A percentile compares a stretch with the other conserved stretches of the same genome.
phyloP scores from a whole-genome alignment of 805 yeast genomes.

The Starmerella apis region DNA sequence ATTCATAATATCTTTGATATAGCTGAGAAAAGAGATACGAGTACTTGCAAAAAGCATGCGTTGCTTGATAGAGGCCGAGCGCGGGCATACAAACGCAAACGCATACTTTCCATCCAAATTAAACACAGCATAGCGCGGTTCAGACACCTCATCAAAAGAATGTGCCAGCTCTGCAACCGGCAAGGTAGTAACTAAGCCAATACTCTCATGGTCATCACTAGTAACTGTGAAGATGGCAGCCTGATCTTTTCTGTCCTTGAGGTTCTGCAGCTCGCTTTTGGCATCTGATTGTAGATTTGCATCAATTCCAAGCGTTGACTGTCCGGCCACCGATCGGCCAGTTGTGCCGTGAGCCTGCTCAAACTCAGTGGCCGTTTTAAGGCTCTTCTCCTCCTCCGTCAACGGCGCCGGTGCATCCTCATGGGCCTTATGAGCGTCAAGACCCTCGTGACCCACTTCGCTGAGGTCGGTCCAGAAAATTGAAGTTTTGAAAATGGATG shows the following conservation, averaged over 20 bases:
- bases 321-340: conserved; percentile 23
- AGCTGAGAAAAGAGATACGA: conserved; percentile 33
- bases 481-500: conserved; percentile 40
- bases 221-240: conserved; percentile 33
- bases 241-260: conserved; percentile 16
- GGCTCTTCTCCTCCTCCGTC: conserved; percentile 48
- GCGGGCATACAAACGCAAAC: conserved; percentile 81
- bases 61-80: conserved; percentile 78
- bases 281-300: conserved; percentile 23
- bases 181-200: conserved; percentile 33
- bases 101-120: conserved; percentile 32
- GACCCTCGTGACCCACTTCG: conserved; percentile 45
- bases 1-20: conserved; percentile 18
- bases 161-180: conserved; percentile 28
- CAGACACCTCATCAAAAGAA: conserved; percentile 32
- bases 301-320: conserved; percentile 20
- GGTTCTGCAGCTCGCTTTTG: conserved; percentile 22
- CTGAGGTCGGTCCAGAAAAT: conserved; percentile 47
- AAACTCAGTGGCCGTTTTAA: conserved; percentile 38
- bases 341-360: conserved; percentile 35
- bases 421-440: conserved; percentile 35
- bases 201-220: conserved; percentile 45
- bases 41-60: conserved; percentile 89
- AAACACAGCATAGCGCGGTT: conserved; percentile 46
- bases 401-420: conserved; percentile 39